These are phyloP conservation scores for Psidium friedrichsthalianum DNA, from an alignment of 345 rosid species.

Conservation along the genomic window DNA sequence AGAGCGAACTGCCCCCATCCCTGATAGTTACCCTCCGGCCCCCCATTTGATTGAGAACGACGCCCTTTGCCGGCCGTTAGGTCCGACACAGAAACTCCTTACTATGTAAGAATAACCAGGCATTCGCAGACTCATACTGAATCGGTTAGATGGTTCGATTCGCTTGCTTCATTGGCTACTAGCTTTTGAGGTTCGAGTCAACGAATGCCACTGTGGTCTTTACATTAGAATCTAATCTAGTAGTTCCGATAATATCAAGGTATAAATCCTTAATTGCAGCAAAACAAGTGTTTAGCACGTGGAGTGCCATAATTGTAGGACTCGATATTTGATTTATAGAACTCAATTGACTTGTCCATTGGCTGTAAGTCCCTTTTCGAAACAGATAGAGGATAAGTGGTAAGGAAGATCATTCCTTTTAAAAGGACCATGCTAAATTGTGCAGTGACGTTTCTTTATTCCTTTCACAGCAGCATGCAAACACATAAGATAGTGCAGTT, in stretches of 20 bases:
- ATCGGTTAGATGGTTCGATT: too few species aligned
- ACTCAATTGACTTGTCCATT: neutral
- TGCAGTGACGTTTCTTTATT: neutral
- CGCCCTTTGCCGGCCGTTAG: too few species aligned
- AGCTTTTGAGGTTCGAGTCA: too few species aligned
- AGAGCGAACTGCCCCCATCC: too few species aligned
- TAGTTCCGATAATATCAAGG: neutral
- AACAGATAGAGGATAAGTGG: neutral
- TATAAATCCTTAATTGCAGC: neutral
- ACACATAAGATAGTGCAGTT: neutral
- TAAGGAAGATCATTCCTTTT: neutral
- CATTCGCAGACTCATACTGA: too few species aligned
- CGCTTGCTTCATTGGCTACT: too few species aligned
- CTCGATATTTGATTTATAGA: neutral
- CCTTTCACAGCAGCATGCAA: neutral
- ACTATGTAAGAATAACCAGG: too few species aligned
- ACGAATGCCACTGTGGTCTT: too few species aligned
- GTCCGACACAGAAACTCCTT: too few species aligned
- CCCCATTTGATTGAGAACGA: too few species aligned
- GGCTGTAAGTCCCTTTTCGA: neutral
- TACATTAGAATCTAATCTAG: too few species aligned
- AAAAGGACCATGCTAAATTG: neutral
- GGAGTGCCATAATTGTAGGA: neutral
- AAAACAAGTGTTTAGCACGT: neutral
- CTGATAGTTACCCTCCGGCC: too few species aligned